Evolutionary conservation across 805 yeast genomes (phyloP).

Genomic region (Nakazawaea holstii): DNA sequence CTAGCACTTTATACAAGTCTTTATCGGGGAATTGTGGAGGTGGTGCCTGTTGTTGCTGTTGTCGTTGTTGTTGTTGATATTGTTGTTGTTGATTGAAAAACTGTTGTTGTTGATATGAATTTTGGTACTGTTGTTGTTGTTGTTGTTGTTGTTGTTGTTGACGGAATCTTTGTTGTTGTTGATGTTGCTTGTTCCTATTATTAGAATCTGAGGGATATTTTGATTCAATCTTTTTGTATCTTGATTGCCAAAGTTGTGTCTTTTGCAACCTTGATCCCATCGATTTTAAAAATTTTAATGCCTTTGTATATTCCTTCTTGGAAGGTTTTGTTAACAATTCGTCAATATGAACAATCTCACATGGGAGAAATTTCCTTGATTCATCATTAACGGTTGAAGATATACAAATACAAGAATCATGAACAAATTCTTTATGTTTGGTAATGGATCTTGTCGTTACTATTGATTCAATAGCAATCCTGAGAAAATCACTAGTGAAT

Average conservation of each 20-base stretch:
- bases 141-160: constrained; percentile 38
- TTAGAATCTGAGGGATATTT: constrained; percentile 22
- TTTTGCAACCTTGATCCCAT: constrained; percentile 31
- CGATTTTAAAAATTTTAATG: constrained; percentile 29
- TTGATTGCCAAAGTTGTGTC: constrained; percentile 32
- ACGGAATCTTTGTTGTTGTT: constrained; percentile 31
- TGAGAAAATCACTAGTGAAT: constrained; percentile 3
- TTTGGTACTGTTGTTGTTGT: constrained; percentile 42
- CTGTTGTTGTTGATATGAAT: constrained; percentile 28
- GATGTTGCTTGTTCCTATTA: constrained; percentile 18
- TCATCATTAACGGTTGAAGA: not conserved
- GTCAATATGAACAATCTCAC: constrained; percentile 28
- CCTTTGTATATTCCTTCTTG: constrained; percentile 29
- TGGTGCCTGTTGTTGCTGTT: constrained; percentile 21
- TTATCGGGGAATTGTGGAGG: constrained; percentile 32
- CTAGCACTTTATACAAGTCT: constrained; percentile 79
- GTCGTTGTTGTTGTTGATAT: constrained; percentile 29
- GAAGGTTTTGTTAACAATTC: constrained; percentile 19
- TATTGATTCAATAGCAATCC: not conserved
- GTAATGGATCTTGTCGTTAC: not conserved
- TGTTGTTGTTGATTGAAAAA: constrained; percentile 26
- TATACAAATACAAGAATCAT: not conserved
- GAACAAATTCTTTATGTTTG: not conserved
- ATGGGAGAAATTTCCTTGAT: constrained; percentile 31
- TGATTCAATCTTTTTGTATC: constrained; percentile 28